Base-by-base conservation (phyloP, 2,329 filamentous ascomycete genomes). In the Malbranchea cinnamomea region DNA sequence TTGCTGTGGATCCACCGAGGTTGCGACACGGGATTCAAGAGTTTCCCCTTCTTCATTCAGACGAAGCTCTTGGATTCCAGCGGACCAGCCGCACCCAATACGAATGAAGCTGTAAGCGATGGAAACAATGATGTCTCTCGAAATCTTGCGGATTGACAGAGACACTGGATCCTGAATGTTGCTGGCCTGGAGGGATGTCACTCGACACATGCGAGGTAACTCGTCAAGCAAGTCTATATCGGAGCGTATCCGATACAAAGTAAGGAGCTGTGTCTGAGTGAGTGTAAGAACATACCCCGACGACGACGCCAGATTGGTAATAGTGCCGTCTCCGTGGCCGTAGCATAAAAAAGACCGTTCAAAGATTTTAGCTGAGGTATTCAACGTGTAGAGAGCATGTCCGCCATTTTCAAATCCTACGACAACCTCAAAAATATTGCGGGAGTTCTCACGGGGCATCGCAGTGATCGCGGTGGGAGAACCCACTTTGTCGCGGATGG, bases 41-140 rank as follows among this genome's bases (percentile, higher is more conserved):
- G 52, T 50, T 22, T 52, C 54, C 5, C 68, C 67, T 26, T 55
- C 49, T 29, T 51, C 51, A 19, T 54, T 54, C n/a, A 92, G 65
- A 34, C 78, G 74, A 24, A 94, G 60, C 51, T 94, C 87, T 51
- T 95, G 87, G n/a, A 95, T 71, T 2, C 84, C 85, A 10, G 93
- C 68, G 5, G 79, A 84, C 81, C 85, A 94, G 16, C 84, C 84
- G 24, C 73, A 74, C 3, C 76, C 63, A 42, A 74, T 71, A 2
- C 79, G 78, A 10, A 78, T 74, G 40, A 91, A 73, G 0, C 81
- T 80, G 50, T 92, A 94, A 1, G 82, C 85, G 35, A 94, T 79
- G 0, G 81, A 84, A 2, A 82, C 78, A n/a, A 83, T 68, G 11
- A 82, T 69, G 7, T 68, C 69, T 3, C 61, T 58, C 1, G 68